Conservation (phyloP, 2,329 filamentous ascomycete species). For the Penicillium nordicum region DNA sequence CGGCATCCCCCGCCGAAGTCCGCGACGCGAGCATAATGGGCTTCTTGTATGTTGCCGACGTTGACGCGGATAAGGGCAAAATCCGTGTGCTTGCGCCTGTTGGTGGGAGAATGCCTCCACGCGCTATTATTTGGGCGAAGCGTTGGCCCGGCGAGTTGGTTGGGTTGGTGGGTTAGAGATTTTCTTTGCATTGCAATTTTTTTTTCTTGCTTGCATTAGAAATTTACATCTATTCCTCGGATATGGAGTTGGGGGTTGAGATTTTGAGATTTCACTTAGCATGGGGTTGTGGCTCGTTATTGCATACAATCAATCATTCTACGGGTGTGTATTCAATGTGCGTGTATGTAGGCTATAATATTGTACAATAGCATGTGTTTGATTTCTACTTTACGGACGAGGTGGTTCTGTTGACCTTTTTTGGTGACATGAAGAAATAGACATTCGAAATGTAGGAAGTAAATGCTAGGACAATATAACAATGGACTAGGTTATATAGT, state of each 20-base stretch:
- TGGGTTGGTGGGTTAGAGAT: constrained; percentile 61
- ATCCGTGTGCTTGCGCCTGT: constrained; percentile 80
- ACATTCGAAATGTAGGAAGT: background rate
- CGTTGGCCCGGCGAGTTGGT: constrained; percentile 82
- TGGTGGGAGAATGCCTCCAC: constrained; percentile 72
- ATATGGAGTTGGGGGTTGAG: background rate
- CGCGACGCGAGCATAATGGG: constrained; percentile 82
- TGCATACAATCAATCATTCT: background rate
- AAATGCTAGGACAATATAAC: background rate
- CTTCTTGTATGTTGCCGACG: constrained; percentile 87
- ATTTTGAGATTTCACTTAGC: background rate
- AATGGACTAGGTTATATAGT: too few species aligned
- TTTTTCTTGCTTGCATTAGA: background rate
- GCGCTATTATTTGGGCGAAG: constrained; percentile 74
- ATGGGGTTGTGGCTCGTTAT: constrained; percentile 1
- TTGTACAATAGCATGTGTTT: background rate
- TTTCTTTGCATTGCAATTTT: background rate
- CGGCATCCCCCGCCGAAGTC: constrained; percentile 68
- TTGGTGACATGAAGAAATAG: background rate
- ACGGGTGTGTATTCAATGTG: background rate
- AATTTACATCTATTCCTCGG: background rate
- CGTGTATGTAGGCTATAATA: background rate
- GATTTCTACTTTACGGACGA: background rate
- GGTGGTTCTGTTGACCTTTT: too few species aligned
- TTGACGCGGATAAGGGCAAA: constrained; percentile 78